Percentiles rank a stretch among this genome's conserved stretches.
Evolutionary conservation across 1,139 yeast genomes (phyloP).

Genomic region (Nakaseomyces bracarensis): DNA sequence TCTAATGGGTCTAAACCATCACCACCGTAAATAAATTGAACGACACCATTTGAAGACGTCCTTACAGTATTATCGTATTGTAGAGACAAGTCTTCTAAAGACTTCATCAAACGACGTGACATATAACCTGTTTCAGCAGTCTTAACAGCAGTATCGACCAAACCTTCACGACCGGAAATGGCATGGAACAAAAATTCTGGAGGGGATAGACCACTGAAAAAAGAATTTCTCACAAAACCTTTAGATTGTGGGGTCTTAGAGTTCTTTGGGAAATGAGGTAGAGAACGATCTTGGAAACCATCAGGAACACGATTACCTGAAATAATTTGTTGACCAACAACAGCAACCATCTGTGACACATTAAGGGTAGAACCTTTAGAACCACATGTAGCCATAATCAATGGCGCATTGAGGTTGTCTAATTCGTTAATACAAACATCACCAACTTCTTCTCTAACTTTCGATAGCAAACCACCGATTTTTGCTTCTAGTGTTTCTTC

Average conservation of each 20-base stretch:
- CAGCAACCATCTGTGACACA: constrained; percentile 99
- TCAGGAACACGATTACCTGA: constrained; percentile 99
- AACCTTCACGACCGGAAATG: constrained; percentile 98
- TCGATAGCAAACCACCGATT: constrained; percentile 90
- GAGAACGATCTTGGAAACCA: constrained; percentile 96
- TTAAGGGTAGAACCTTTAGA: constrained; percentile 97
- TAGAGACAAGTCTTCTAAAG: constrained; percentile 89
- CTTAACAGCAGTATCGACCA: constrained; percentile 98
- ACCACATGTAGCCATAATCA: constrained; percentile 99
- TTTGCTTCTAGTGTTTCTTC: constrained; percentile 97
- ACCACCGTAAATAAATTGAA: constrained; percentile 97
- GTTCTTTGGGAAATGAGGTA: constrained; percentile 93
- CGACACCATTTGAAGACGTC: constrained; percentile 91
- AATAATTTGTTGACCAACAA: constrained; percentile 98
- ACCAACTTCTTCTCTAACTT: constrained; percentile 98
- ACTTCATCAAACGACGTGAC: constrained; percentile 98
- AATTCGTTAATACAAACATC: constrained; percentile 91
- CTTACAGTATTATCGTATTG: constrained; percentile 93
- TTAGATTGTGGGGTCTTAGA: constrained; percentile 97
- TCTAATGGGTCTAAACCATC: constrained; percentile 97
- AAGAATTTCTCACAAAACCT: constrained; percentile 95
- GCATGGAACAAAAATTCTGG: constrained; percentile 98
- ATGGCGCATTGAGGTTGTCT: constrained; percentile 86
- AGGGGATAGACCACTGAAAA: constrained; percentile 87
- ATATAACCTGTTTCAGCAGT: constrained; percentile 99